These are phyloP conservation scores for Nymphaea colorata DNA, from an alignment of 164 flowering plant genomes.

Conservation along the genomic window DNA sequence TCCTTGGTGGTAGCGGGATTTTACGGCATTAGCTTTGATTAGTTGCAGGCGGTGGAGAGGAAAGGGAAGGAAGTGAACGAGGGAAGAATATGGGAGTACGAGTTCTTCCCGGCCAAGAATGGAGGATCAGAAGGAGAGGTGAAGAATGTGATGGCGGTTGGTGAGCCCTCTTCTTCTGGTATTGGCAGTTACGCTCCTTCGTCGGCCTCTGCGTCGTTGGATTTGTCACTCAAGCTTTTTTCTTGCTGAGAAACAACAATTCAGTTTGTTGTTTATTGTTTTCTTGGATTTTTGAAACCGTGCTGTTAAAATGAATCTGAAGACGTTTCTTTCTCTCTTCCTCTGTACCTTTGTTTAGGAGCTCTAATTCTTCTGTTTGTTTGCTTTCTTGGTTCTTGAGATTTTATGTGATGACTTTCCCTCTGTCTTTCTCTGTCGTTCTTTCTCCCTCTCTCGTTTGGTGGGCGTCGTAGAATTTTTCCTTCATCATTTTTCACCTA, in stretches of 20 bases:
- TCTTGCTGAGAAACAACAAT: neutral
- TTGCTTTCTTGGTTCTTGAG: neutral
- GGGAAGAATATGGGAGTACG: constrained; percentile 11
- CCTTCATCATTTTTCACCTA: neutral
- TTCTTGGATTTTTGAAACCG: neutral
- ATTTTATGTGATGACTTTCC: too few relatives aligned
- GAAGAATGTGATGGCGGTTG: neutral
- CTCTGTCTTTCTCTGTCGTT: too few relatives aligned
- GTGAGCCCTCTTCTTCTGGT: constrained; percentile 2
- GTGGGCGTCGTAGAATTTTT: neutral
- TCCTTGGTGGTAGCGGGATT: neutral
- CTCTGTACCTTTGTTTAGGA: too few relatives aligned
- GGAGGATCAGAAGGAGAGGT: constrained; percentile 1
- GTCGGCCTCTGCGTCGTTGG: constrained; percentile 8
- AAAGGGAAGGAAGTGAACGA: constrained; percentile 8
- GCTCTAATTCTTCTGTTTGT: too few relatives aligned
- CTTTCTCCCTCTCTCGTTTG: too few relatives aligned
- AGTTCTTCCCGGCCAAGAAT: constrained; percentile 13
- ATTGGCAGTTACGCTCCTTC: constrained; percentile 9
- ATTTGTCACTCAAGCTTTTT: constrained; percentile 24
- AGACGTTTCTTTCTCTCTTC: too few relatives aligned
- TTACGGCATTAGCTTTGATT: neutral
- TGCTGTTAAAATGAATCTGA: neutral
- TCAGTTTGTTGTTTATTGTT: neutral
- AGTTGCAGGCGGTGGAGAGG: constrained; percentile 10